Conservation (phyloP, 2,329 filamentous ascomycete genomes). For the Hypocrella siamensis region DNA sequence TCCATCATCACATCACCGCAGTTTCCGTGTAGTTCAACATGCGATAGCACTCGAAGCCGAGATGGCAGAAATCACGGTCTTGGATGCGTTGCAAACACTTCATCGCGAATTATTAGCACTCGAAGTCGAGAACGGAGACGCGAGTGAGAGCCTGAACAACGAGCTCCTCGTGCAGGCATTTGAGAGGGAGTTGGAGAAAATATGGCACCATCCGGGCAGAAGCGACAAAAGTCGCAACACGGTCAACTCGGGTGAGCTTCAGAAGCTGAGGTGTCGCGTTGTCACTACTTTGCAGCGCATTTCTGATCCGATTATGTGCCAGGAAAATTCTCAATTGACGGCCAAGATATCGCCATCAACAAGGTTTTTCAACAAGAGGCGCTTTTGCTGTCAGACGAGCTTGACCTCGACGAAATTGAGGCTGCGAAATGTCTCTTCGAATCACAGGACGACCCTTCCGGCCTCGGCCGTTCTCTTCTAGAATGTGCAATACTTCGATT, state of each 20-base stretch:
- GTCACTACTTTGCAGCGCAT: conserved; percentile 1
- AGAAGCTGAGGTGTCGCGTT: neutral
- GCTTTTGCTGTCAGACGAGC: conserved; percentile 69
- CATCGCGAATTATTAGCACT: conserved; percentile 72
- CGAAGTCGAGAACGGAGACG: conserved; percentile 46
- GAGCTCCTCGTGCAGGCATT: conserved; percentile 55
- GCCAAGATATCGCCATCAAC: conserved; percentile 66
- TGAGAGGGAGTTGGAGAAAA: conserved; percentile 55
- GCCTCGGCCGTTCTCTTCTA: conserved; percentile 56
- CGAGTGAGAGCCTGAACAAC: conserved; percentile 53
- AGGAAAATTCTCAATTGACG: conserved; percentile 65
- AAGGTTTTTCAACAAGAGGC: conserved; percentile 73
- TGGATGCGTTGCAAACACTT: conserved; percentile 68
- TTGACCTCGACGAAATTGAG: conserved; percentile 80
- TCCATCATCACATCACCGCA: no score
- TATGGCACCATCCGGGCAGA: conserved; percentile 57
- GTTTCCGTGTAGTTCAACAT: conserved; percentile 16
- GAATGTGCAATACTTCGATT: conserved; percentile 75
- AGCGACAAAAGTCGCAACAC: conserved; percentile 60
- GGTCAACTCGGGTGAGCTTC: conserved; percentile 46
- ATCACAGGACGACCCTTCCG: conserved; percentile 51
- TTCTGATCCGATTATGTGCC: conserved; percentile 7
- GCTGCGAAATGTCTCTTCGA: conserved; percentile 64
- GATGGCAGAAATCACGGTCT: conserved; percentile 60
- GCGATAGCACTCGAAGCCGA: conserved; percentile 27